phyloP scores from a whole-genome alignment of 495 filamentous ascomycete genomes.

The Pseudotulostoma volvatum region DNA sequence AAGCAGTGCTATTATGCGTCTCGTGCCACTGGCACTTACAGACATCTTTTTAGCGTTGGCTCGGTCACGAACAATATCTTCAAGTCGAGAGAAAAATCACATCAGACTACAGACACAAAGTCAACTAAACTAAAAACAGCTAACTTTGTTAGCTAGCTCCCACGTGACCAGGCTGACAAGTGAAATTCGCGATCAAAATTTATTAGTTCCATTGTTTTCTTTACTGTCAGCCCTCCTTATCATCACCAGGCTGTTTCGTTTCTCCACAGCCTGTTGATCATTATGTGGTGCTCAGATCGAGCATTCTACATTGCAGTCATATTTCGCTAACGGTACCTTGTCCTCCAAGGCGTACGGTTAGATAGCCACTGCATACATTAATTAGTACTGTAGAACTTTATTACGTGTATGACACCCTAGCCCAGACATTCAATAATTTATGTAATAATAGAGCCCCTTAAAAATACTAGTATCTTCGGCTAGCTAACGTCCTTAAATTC shows the following conservation, averaged over 20 bases:
- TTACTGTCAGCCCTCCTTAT: constrained; percentile 45
- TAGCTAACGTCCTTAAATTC: too few species aligned
- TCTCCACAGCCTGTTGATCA: constrained; percentile 42
- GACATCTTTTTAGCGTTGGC: constrained; percentile 20
- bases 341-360: constrained; percentile 48
- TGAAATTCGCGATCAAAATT: too few species aligned
- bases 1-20: constrained; percentile 27
- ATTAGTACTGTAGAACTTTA: too few species aligned
- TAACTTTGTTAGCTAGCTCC: too few species aligned
- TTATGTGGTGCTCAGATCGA: constrained; percentile 45
- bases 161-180: constrained; percentile 11
- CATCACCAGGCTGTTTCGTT: constrained; percentile 34
- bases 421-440: too few species aligned
- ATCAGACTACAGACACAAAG: too few species aligned
- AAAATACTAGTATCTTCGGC: too few species aligned
- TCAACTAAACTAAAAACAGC: too few species aligned
- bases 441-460: too few species aligned
- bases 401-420: too few species aligned
- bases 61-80: too few species aligned
- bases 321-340: constrained; percentile 67
- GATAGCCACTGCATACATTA: constrained; percentile 49
- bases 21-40: constrained; percentile 28
- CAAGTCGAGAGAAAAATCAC: constrained; percentile 28
- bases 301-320: constrained; percentile 28
- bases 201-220: constrained; percentile 16